A percentile compares a stretch with the other conserved stretches of the same genome.
phyloP scores from a whole-genome alignment of 2,329 filamentous ascomycete species.

The Chrysoporthe cubensis region DNA sequence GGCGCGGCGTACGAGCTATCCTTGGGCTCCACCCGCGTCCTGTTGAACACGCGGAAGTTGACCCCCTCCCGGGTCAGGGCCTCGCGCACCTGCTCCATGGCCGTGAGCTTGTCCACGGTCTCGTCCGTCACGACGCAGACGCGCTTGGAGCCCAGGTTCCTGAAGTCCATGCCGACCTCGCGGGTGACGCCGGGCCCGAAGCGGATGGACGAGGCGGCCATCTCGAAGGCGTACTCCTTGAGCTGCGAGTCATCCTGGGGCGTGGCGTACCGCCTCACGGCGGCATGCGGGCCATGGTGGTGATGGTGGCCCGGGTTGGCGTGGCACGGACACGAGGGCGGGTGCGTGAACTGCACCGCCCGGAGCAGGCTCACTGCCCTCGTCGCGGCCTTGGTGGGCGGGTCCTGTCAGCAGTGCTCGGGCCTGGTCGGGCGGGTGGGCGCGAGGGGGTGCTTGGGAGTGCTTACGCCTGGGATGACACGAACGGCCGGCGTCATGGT shows the following conservation, averaged over 20 bases:
- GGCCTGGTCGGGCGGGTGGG: not conserved
- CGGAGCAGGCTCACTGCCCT: constrained; percentile 75
- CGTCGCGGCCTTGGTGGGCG: constrained; percentile 53
- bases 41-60: constrained; percentile 78
- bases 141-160: constrained; percentile 83
- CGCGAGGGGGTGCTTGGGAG: not conserved
- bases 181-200: constrained; percentile 93
- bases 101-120: constrained; percentile 79
- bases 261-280: constrained; percentile 66
- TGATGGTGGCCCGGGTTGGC: constrained; percentile 84
- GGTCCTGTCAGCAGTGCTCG: not conserved
- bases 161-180: constrained; percentile 97
- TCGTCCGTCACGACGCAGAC: constrained; percentile 92
- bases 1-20: constrained; percentile 73
- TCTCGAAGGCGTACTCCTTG: constrained; percentile 98
- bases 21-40: constrained; percentile 87
- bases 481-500: constrained; percentile 40
- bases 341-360: constrained; percentile 89
- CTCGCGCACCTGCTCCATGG: constrained; percentile 88
- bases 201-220: constrained; percentile 93
- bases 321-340: constrained; percentile 89
- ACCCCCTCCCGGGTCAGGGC: constrained; percentile 79
- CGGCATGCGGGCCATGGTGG: constrained; percentile 45
- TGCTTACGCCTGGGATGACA: constrained; percentile 42
- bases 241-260: constrained; percentile 72